Evolutionary conservation across 2,329 filamentous ascomycete genomes (phyloP).

Genomic region (Apiospora marii): DNA sequence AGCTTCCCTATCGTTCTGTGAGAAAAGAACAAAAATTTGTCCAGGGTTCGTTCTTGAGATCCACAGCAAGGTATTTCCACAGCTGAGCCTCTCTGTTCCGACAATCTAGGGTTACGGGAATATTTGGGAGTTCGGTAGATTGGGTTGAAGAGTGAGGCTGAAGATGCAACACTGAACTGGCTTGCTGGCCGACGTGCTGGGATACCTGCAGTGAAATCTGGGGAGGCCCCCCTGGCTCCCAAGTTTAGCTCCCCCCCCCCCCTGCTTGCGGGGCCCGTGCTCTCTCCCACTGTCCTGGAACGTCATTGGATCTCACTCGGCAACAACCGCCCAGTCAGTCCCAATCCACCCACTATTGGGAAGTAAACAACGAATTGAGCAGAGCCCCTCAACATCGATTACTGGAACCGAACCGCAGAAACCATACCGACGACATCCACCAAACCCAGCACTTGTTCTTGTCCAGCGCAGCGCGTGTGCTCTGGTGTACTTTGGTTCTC

Average conservation of each 20-base stretch:
- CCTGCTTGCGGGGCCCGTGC: not conserved
- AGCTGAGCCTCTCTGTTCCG: no score
- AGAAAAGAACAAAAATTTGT: not conserved
- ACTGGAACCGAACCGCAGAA: constrained; percentile 6
- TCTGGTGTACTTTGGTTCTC: not conserved
- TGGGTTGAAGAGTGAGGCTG: not conserved
- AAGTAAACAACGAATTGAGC: constrained; percentile 6
- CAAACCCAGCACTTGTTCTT: not conserved
- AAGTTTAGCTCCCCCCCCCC: not conserved
- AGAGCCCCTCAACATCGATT: constrained; percentile 15
- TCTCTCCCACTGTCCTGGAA: not conserved
- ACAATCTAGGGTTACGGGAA: not conserved
- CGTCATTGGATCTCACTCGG: constrained; percentile 20
- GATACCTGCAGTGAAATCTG: constrained; percentile 5
- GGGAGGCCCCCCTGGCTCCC: not conserved
- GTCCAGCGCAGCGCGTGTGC: not conserved
- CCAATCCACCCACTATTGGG: not conserved
- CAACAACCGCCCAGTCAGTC: constrained; percentile 9
- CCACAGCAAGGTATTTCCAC: not conserved
- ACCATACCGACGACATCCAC: not conserved
- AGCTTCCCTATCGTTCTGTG: no score
- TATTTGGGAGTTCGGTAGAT: not conserved
- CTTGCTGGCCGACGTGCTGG: not conserved
- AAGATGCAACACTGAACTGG: not conserved
- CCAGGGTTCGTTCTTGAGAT: not conserved